Base-by-base conservation (phyloP, 306 rosid genomes). In the Cicer pinnatifidum region DNA sequence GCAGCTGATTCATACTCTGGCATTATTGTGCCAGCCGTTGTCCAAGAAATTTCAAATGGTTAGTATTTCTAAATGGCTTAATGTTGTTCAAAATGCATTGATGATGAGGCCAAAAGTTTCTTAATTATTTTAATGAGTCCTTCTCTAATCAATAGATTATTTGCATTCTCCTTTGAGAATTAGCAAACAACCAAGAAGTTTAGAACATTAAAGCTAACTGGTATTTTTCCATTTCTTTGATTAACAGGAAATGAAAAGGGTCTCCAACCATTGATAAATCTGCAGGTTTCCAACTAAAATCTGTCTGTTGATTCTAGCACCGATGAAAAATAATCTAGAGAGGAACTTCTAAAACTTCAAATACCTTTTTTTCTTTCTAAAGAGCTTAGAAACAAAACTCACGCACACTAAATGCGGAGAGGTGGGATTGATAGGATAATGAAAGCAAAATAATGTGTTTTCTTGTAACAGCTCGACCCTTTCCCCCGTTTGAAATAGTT, bases 1-100 rank as follows among this genome's bases (percentile, higher is more conserved):
- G 92, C 86, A 15, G 96, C 86, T 7, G 92, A 86, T 76, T 92
- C 98, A 1, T 90, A 88, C 80, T 84, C 95, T 11, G 98, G 96
- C 39, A 80, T 90, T 39, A 54, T 79, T 54, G 53, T 78, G 15
- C 98, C 98, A 0, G 67, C 59, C 9, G 54, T 92, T 71, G 82
- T 64, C 13, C 83, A 82, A 51, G 71, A 85, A 71, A 85, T 92
- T 78, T 83, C 83, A 66, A 83, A 75, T 48, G 96, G 96, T 92
- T 82, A 11, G 70, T 45, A 53, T 17, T 38, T 65, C 23, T 41
- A 11, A 46, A 11, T 20, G 28, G 35, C 3, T 67, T 39, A 6
- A 46, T 28, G 3, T 28, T 3, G 5, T 28, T 23, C 3, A 28
- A 28, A 28, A 2, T 23, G 2, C 33, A 28, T 7, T 16, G 1